phyloP scores from a whole-genome alignment of 176 grass and related monocot species.

The Dendrocalamus sinicus region DNA sequence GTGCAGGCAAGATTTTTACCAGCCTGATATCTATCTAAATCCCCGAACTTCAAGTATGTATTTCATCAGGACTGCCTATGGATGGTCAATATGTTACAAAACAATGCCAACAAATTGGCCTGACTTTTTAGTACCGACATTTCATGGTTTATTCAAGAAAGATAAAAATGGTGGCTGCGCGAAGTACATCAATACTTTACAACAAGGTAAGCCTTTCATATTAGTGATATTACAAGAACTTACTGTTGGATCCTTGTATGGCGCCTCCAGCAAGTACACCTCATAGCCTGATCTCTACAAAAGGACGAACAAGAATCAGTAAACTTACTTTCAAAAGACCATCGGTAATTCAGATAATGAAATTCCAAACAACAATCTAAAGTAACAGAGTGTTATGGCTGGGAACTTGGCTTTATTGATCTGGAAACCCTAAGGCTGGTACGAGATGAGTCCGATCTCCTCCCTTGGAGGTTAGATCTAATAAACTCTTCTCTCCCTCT shows the following conservation, averaged over 20 bases:
- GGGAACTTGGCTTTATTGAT: too few species aligned
- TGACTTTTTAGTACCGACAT: conserved; percentile 5
- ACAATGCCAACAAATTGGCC: conserved; percentile 10
- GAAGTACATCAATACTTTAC: conserved; percentile 19
- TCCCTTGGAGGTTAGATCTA: too few species aligned
- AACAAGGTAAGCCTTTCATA: background rate
- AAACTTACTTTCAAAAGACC: conserved; percentile 14
- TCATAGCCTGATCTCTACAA: conserved; percentile 87
- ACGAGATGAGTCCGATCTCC: too few species aligned
- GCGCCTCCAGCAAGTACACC: conserved; percentile 94
- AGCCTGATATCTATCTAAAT: background rate
- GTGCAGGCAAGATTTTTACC: background rate
- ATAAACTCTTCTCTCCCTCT: too few species aligned
- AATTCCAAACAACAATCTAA: conserved; percentile 38
- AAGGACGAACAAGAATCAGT: conserved; percentile 51
- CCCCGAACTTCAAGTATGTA: conserved; percentile 2
- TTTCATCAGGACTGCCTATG: conserved; percentile 22
- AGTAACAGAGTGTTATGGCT: conserved; percentile 25
- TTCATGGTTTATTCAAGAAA: conserved; percentile 32
- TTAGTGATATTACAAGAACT: conserved; percentile 44
- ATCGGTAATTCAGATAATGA: conserved; percentile 17
- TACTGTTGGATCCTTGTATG: conserved; percentile 95
- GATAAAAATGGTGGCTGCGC: background rate
- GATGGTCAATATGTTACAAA: conserved; percentile 10
- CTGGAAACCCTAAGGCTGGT: too few species aligned